A percentile compares a stretch with the other conserved stretches of the same genome.
Conservation (phyloP, 2,329 filamentous ascomycete species). For the Exserohilum turcica region DNA sequence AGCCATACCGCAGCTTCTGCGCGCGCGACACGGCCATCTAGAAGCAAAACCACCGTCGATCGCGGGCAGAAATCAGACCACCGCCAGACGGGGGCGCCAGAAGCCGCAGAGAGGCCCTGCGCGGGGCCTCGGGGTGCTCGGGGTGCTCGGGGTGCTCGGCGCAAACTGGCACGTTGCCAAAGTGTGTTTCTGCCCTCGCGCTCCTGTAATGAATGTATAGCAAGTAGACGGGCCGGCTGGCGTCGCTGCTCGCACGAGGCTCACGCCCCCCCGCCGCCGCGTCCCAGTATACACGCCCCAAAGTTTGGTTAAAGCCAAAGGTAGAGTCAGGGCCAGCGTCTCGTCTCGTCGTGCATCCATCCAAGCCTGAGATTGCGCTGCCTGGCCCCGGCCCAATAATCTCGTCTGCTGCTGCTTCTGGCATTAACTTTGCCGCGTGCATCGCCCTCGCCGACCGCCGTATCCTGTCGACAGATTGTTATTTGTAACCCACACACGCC, state of each 20-base stretch:
- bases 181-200: conserved; percentile 1
- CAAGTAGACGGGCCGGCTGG: background rate
- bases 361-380: background rate
- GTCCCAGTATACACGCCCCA: too few species aligned
- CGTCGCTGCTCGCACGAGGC: background rate
- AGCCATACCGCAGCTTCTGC: background rate
- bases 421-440: background rate
- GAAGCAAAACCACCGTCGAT: background rate
- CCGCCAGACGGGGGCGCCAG: background rate
- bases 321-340: background rate
- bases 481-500: background rate
- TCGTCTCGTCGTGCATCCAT: background rate
- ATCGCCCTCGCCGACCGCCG: background rate
- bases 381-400: background rate
- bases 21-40: conserved; percentile 2
- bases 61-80: background rate
- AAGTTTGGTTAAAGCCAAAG: background rate
- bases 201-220: too few species aligned
- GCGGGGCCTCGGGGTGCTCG: background rate
- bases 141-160: background rate
- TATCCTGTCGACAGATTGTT: background rate
- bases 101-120: background rate
- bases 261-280: background rate
- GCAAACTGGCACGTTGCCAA: background rate
- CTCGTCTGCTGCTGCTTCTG: too few species aligned